Evolutionary conservation across 805 yeast genomes (phyloP), one percentile per base, ranked within the genome.

Genomic region (Lipomyces anomalus): DNA sequence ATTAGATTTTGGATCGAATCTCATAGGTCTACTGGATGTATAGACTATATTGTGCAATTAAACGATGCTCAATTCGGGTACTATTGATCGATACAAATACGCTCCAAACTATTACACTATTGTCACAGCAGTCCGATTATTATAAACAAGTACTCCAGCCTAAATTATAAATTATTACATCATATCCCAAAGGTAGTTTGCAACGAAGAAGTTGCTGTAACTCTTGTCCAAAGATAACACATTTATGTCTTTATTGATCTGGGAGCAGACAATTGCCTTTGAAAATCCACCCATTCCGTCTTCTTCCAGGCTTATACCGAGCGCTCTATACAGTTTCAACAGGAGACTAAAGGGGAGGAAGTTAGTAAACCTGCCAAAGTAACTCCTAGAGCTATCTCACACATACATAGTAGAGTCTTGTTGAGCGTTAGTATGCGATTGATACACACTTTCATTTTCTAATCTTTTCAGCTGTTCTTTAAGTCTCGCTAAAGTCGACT

Each of bases 171-270:
- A 20, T n/a, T 22, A 26, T 38, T 24, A 52, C 56, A 52, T 47
- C 56, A 51, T 73, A 52, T 82, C 90, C 95, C 95, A 84, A 26
- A 84, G 74, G 58, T 76, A 80, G 57, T 84, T 84, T 6, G 86
- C 75, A 23, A 81, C 74, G 61, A 83, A 84, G 58, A 72, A 82
- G 50, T 79, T 82, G 54, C 82, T 76, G 48, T 79, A 76, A 46
- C 76, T 72, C 22, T 69, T 68, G 36, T 70, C 57, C 16, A 55
- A 44, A 6, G 44, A 32, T 17, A 55, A 38, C 7, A 46, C 43
- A 22, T 46, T 57, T 22, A 55, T 36, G 24, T 55, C 57, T 29
- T 47, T 55, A 37, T 48, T 48, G 1, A 30, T 34, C 2, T 35
- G 52, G 22, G 52, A 50, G n/a, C 58, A 35, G 20, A 55, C 52